Percentiles rank a stretch among this genome's conserved stretches.
Conservation (phyloP, 306 rosid species). For the Cucumis sativus region DNA sequence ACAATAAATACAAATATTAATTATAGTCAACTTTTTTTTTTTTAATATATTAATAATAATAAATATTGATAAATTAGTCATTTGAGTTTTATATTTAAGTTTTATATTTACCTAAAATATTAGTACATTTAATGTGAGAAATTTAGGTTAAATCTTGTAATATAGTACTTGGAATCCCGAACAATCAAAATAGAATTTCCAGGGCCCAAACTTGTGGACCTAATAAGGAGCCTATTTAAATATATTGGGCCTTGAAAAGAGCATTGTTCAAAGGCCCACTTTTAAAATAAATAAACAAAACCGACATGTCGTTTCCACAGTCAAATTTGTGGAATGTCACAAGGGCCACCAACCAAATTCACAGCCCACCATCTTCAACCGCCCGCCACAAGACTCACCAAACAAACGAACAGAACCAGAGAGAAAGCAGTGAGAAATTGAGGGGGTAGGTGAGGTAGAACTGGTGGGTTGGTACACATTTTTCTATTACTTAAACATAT, state of each 20-base stretch:
- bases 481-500: background rate
- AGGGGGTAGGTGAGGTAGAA: background rate
- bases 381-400: slow-evolving; percentile 13
- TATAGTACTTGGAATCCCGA: background rate
- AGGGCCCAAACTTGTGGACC: background rate
- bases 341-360: background rate
- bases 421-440: background rate
- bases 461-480: background rate
- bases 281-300: background rate
- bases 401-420: background rate
- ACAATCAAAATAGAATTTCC: background rate
- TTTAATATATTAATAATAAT: no score
- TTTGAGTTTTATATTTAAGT: no score
- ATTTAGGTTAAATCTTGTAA: no score
- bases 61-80: no score
- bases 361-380: background rate
- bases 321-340: background rate
- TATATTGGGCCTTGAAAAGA: background rate
- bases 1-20: no score
- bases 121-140: no score
- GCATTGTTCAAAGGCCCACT: background rate
- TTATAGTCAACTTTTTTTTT: no score
- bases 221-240: background rate
- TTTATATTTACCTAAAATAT: no score
- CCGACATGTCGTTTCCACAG: slow-evolving; percentile 3